These are phyloP conservation scores for Cephalotrichum gorgonifer DNA, from an alignment of 2,329 filamentous ascomycete species.

Conservation along the genomic window DNA sequence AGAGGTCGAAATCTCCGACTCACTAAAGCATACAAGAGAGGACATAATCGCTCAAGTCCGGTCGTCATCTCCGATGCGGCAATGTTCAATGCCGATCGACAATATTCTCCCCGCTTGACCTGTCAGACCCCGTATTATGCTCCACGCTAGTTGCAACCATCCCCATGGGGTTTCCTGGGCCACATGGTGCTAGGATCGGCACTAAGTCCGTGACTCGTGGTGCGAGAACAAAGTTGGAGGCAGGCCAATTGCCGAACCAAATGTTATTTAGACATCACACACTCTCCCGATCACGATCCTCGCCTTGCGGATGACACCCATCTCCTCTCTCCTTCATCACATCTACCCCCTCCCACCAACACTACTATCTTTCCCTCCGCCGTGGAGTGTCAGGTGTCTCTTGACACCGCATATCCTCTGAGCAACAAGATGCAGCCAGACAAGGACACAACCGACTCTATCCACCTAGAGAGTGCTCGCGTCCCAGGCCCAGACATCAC, in stretches of 20 bases:
- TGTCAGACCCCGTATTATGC: too few relatives aligned
- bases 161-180: not conserved
- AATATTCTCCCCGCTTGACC: not conserved
- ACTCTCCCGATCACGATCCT: not conserved
- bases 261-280: not conserved
- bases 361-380: not conserved
- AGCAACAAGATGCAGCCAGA: constrained; percentile 1
- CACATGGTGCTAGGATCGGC: not conserved
- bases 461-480: constrained; percentile 1
- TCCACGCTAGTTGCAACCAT: not conserved
- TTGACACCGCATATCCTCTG: not conserved
- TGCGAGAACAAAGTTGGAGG: too few relatives aligned
- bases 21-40: not conserved
- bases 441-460: constrained; percentile 5
- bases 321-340: too few relatives aligned
- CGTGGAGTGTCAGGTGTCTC: not conserved
- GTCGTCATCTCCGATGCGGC: not conserved
- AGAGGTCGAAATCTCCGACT: not conserved
- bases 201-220: not conserved
- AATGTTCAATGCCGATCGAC: not conserved
- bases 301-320: too few relatives aligned
- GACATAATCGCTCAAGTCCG: not conserved
- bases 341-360: too few relatives aligned
- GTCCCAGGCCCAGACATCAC: not conserved
- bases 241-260: not conserved